Evolutionary conservation across 768 basidiomycete genomes (phyloP).

Genomic region (Hericium coralloides): DNA sequence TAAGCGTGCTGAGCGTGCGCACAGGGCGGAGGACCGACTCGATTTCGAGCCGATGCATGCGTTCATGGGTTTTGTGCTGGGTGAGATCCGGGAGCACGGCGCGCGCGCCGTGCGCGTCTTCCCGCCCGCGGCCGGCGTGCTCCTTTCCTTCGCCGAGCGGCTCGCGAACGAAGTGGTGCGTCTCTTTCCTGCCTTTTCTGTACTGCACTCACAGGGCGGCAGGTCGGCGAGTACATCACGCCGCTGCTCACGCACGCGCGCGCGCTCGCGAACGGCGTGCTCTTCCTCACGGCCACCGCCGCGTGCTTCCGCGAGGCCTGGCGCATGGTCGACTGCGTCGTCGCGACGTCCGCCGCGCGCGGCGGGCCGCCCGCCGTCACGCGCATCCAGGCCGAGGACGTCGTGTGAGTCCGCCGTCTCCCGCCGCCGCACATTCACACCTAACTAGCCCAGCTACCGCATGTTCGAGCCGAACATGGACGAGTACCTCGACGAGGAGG

Average conservation of each 20-base stretch:
- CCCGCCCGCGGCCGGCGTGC: conserved; percentile 67
- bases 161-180: conserved; percentile 78
- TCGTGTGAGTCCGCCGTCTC: conserved; percentile 48
- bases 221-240: conserved; percentile 85
- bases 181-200: conserved; percentile 8
- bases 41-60: conserved; percentile 92
- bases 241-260: conserved; percentile 71
- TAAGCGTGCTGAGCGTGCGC: too few species aligned
- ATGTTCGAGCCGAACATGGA: conserved; percentile 99
- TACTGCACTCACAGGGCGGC: background rate
- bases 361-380: conserved; percentile 26
- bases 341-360: conserved; percentile 40
- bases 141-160: conserved; percentile 77
- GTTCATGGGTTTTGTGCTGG: conserved; percentile 68
- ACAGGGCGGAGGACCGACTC: conserved; percentile 32
- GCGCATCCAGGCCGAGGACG: conserved; percentile 55
- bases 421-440: background rate
- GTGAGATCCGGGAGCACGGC: conserved; percentile 65
- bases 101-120: conserved; percentile 79
- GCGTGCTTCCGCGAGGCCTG: conserved; percentile 87
- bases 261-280: conserved; percentile 50
- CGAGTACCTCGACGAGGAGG: conserved; percentile 93
- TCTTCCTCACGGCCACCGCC: conserved; percentile 78
- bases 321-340: conserved; percentile 72
- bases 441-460: conserved; percentile 46